These are phyloP conservation scores for Rhynchosporium secalis DNA, from an alignment of 2,329 filamentous ascomycete species.

Conservation along the genomic window DNA sequence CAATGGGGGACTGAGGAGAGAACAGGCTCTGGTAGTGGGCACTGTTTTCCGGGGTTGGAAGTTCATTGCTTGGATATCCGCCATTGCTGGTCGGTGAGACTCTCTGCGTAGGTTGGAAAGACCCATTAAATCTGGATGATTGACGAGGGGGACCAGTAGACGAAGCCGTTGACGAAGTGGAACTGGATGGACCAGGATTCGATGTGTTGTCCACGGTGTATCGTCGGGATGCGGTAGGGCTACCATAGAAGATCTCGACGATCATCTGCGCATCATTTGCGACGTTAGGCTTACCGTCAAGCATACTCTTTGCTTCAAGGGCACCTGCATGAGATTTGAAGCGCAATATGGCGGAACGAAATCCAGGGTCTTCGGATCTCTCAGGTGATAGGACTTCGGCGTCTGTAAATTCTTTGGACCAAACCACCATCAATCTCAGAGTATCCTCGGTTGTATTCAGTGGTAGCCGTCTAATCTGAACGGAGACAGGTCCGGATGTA, in stretches of 20 bases:
- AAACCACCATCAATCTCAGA: conserved; percentile 58
- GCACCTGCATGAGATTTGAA: conserved; percentile 57
- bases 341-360: conserved; percentile 52
- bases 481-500: conserved; percentile 41
- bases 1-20: conserved; percentile 72
- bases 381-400: conserved; percentile 53
- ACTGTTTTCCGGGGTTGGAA: conserved; percentile 56
- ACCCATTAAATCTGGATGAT: conserved; percentile 55
- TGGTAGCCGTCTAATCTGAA: conserved; percentile 57
- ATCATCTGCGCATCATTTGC: conserved; percentile 53
- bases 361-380: conserved; percentile 51
- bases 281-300: conserved; percentile 56
- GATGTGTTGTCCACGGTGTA: conserved; percentile 53
- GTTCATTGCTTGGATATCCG: conserved; percentile 56
- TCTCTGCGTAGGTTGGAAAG: conserved; percentile 50
- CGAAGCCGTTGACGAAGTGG: conserved; percentile 45
- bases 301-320: conserved; percentile 55
- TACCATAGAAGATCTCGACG: conserved; percentile 55
- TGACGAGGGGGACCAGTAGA: conserved; percentile 39
- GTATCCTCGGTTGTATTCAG: conserved; percentile 54
- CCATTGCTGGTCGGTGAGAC: conserved; percentile 57
- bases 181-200: conserved; percentile 44
- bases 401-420: conserved; percentile 55
- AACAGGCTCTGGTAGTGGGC: conserved; percentile 63
- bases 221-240: conserved; percentile 44